Base-by-base conservation (phyloP, 73 alveolate genomes). In the Uronychia setigera region DNA sequence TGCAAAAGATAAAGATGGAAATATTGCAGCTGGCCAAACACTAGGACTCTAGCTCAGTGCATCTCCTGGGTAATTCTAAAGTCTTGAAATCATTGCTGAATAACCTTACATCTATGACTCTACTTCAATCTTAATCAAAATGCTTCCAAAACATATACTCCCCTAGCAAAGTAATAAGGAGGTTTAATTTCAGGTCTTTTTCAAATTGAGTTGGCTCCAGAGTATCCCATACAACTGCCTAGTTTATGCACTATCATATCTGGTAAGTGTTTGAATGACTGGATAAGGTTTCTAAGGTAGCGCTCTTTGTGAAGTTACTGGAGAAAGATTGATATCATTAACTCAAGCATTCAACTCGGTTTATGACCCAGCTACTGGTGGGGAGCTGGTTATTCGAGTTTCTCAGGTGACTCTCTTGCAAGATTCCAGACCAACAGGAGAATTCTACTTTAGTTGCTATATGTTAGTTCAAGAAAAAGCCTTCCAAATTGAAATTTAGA, bases 11-110 rank as follows among this genome's bases (percentile, higher is more conserved):
- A 13, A 60, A 29, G n/a, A 31, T n/a, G 74, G 78, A 0, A 46
- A 57, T 30, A 30, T 29, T 5, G 80, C 85, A 19, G 95, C 91
- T 0, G 32, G 57, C 34, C 25, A 80, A 25, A 75, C 87, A 1
- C 1, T 80, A 28, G 95, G 95, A 0, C 30, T 85, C 5, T 76
- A 88, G 33, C 80, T 85, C 76, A 90, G 91, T 31, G 89, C 95
- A n/a, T 31, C 77, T 26, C 82, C 88, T 26, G 95, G 95, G 0
- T 30, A 31, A 29, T 13, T 84, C 34, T 14, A 33, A 1, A n/a
- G 75, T 30, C 74, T 80, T 5, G 31, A 79, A 0, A 0, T 80
- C 1, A 25, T 67, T 26, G 90, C 92, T 9, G 75, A 46, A 5
- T 29, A 33, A 5, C 60, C 80, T 0, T 33, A 34, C 9, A 80